A percentile compares a stretch with the other conserved stretches of the same genome.
phyloP scores from a whole-genome alignment of 192 early-diverging fungal genomes.

The Backusella australiensis region DNA sequence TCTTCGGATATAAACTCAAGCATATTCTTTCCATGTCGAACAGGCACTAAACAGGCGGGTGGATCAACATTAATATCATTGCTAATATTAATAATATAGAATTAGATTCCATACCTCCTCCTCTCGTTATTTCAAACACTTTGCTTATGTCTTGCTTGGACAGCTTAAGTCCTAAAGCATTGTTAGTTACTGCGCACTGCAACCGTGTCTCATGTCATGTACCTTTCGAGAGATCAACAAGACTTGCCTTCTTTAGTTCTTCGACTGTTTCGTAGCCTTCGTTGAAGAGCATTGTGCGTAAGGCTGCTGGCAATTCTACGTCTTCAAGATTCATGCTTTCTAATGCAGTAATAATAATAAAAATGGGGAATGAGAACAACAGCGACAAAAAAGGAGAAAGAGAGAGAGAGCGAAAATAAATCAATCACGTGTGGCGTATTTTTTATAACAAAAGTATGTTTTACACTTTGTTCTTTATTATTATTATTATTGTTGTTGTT shows the following conservation, averaged over 20 bases:
- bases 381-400: not conserved
- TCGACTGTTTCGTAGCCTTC: not conserved
- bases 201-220: not conserved
- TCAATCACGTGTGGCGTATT: not conserved
- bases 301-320: not conserved
- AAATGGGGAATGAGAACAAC: not conserved
- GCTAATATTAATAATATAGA: not conserved
- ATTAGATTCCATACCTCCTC: not conserved
- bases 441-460: not conserved
- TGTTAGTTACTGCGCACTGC: not conserved
- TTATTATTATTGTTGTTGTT: not conserved
- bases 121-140: not conserved
- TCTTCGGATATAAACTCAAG: not conserved
- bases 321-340: not conserved
- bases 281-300: not conserved
- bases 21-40: not conserved
- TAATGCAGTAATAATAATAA: not conserved
- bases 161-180: not conserved
- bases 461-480: not conserved
- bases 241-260: not conserved
- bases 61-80: too few relatives aligned
- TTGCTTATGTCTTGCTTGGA: not conserved
- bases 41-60: not conserved
- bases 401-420: not conserved
- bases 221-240: not conserved